Evolutionary conservation across 177 flowering plant genomes (phyloP), one percentile per base, ranked within the genome.

Genomic region (Telopea speciosissima): DNA sequence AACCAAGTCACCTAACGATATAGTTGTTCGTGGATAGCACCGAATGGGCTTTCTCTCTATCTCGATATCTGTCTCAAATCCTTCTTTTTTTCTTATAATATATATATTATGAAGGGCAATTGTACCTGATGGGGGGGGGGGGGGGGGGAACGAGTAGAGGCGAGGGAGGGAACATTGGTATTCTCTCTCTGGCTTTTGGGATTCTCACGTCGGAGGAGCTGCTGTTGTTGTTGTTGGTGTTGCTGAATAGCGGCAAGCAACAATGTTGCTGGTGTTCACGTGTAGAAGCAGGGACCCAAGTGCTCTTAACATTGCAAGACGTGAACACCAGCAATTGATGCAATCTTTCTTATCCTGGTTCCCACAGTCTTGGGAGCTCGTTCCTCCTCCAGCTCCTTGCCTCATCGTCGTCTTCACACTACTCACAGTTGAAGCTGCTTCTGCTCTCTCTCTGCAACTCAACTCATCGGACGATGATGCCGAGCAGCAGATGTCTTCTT

Each of bases 331-430:
- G 87, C 83, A 78, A 77, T 93, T 89, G 1, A 67, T 1, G 63
- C 98, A 93, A 66, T 91, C 98, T 73, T 93, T 93, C 88, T 93
- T 93, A 0, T 97, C 96, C 69, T 90, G 98, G 76, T 93, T 93
- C 2, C 97, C 97, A 67, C 97, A 92, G 71, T 92, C 97, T 61
- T 90, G 96, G 76, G 96, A 92, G 71, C 89, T 90, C 16, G 81
- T 67, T 0, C 82, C 70, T 2, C 83, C 86, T 8, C 81, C 83
- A 7, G 8, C 75, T 11, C 78, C 68, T 16, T 58, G 68, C 63
- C 86, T 75, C 86, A 85, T 84, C 96, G 82, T 81, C 79, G 65
- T 36, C 40, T 4, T 28, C 31, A 3, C 40, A 36, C 40, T n/a
- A 36, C 40, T 36, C 40, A 36, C 33, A 3, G 62, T 4, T 31